Evolutionary conservation across 2,329 filamentous ascomycete genomes (phyloP).

Genomic region (Hymenotorrendiella dingleyae): DNA sequence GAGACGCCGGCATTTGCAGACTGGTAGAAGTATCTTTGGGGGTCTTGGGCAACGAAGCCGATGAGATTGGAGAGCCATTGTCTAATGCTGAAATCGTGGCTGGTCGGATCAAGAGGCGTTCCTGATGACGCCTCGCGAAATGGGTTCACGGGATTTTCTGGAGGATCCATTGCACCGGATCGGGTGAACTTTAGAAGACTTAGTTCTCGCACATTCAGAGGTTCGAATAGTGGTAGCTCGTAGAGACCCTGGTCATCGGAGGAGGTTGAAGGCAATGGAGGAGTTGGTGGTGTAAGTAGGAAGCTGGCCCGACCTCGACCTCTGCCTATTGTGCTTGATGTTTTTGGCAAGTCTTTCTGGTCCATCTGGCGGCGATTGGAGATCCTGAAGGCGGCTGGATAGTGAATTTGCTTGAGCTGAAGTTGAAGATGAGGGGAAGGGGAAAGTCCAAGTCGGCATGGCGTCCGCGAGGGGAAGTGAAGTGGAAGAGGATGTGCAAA

Average conservation of each 20-base stretch:
- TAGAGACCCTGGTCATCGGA: background rate
- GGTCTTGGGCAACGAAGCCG: constrained; percentile 36
- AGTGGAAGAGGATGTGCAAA: no score
- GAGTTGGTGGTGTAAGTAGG: no score
- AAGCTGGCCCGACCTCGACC: no score
- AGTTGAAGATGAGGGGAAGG: no score
- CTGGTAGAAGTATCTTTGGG: constrained; percentile 27
- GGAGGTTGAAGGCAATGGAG: no score
- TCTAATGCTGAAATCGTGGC: constrained; percentile 44
- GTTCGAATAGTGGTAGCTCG: background rate
- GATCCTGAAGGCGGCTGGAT: no score
- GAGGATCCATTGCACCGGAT: background rate
- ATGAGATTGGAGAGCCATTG: constrained; percentile 38
- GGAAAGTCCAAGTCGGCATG: no score
- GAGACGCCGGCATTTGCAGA: constrained; percentile 17
- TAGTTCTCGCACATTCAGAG: background rate
- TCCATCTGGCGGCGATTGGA: background rate
- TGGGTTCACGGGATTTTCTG: constrained; percentile 7
- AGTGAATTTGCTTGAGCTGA: no score
- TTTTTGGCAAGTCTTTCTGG: background rate
- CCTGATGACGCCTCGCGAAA: constrained; percentile 9
- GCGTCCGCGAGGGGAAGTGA: no score
- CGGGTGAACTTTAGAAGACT: background rate
- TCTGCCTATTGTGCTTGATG: background rate
- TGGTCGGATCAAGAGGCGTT: constrained; percentile 41